Evolutionary conservation across 2,329 filamentous ascomycete genomes (phyloP), one percentile per base, ranked within the genome.

Genomic region (Cercospora beticola): DNA sequence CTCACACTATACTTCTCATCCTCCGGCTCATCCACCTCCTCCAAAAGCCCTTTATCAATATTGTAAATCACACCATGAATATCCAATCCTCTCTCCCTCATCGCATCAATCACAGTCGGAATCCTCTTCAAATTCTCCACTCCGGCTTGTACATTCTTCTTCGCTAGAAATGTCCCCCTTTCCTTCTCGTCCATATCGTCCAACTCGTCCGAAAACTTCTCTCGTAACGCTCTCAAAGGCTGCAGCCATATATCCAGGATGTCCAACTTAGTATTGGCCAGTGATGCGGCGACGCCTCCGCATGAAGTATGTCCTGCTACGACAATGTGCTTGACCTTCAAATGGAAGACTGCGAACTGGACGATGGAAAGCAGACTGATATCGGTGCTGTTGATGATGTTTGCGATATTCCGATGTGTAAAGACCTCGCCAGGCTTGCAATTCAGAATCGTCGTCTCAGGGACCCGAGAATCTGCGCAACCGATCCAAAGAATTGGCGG

Each of bases 341-440:
- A 83, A 77, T 91, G 85, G 67, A 82, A 83, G 68, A 96, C 91
- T 54, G 92, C 90, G 78, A 90, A 96, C 77, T 94, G 90, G 77
- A 96, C 89, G 57, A 94, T 92, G 65, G 88, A 87, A 10, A 88
- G 85, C 36, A 89, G 89, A 82, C 88, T 92, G 79, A 94, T 86
- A 79, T 97, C 93, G 74, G 88, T 89, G 21, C 89, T 83, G 67
- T 89, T 88, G 71, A 96, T 82, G 76, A 94, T 88, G 83, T 96
- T 96, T 80, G 92, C 92, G 79, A 97, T 94, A 83, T 96, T 96
- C 78, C 93, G 91, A 84, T 96, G 92, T 63, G 93, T 90, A 79
- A 96, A 96, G 73, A 96, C 89, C 75, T 96, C 92, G 68, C 93
- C 92, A 3, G 92, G 92, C 76, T 92, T 86, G 68, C 93, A 85